These are phyloP conservation scores for Podaxis sp. DNA, from an alignment of 768 basidiomycete species.

Conservation along the genomic window DNA sequence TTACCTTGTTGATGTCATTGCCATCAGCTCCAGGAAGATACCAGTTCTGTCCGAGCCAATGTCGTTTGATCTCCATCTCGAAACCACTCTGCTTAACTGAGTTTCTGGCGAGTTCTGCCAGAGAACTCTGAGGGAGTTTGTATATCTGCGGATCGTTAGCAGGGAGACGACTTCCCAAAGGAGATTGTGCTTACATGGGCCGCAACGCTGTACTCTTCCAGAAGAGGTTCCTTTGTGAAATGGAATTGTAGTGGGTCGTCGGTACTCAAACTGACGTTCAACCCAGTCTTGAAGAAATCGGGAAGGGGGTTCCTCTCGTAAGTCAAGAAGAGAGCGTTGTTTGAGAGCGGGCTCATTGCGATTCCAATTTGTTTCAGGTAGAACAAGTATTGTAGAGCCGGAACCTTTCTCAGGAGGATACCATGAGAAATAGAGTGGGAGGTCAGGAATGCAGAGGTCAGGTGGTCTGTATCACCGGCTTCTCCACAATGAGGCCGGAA, in stretches of 20 bases:
- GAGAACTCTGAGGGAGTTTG: constrained; percentile 89
- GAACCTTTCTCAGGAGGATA: constrained; percentile 97
- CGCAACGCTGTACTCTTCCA: constrained; percentile 98
- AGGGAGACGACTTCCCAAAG: background rate
- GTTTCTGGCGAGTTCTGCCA: constrained; percentile 98
- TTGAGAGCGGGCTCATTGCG: constrained; percentile 97
- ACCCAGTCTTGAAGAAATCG: constrained; percentile 93
- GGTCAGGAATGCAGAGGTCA: constrained; percentile 93
- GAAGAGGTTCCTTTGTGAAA: constrained; percentile 92
- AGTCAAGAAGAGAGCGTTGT: constrained; percentile 94
- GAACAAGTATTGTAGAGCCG: constrained; percentile 94
- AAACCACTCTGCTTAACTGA: constrained; percentile 96
- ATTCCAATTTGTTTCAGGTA: constrained; percentile 98
- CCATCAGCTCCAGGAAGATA: constrained; percentile 91
- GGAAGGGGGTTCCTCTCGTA: constrained; percentile 97
- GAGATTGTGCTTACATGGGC: constrained; percentile 67
- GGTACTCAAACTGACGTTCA: constrained; percentile 95
- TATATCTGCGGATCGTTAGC: constrained; percentile 65
- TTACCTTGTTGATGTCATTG: constrained; percentile 93
- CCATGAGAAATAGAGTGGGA: constrained; percentile 99
- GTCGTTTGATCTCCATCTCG: constrained; percentile 97
- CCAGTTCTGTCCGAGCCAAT: constrained; percentile 93
- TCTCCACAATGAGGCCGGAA: constrained; percentile 97
- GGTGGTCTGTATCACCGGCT: constrained; percentile 97
- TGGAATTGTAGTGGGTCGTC: constrained; percentile 97